Evolutionary conservation across 768 basidiomycete genomes (phyloP), one percentile per base, ranked within the genome.

Genomic region (Trametes coccinea): DNA sequence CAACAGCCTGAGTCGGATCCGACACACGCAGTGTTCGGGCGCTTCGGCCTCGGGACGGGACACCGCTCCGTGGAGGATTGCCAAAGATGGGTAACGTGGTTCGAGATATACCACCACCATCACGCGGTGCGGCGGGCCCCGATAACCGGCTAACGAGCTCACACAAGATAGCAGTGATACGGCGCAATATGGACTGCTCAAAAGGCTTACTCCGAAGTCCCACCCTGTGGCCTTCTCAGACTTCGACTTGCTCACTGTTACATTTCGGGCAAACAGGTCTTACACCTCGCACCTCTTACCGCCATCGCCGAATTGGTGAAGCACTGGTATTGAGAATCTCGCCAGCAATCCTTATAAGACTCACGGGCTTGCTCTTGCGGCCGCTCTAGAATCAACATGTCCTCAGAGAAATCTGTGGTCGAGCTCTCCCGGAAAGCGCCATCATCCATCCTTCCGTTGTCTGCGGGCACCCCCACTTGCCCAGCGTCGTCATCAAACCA

Each of bases 1-100:
- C 17, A 22, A 22, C 22, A 22, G 22, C 53, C 30, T 43, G 34
- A 37, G 6, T 37, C 34, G 34, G 34, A 37, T 5, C 34, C 34
- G 5, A 22, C 22, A 22, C 22, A 22, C 22, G 6, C 34, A 11
- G 34, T 16, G 9, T 14, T 43, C 41, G 41, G 41, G 41, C 41
- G 41, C 41, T n/a, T 43, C 14, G 34, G 34, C 14, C 22, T 22
- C 22, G 22, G 41, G 41, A 43, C 41, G 41, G 41, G 41, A 43
- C 8, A 43, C 41, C 55, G 56, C 56, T 40, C 16, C 37, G 46
- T 5, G 9, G 47, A 37, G 46, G 47, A 22, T 49, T 57, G 48
- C 56, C 56, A 48, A 48, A 57, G 47, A 48, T 48, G 47, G 56
- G 56, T 44, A 49, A 37, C 17, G 37, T 57, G 56, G 55, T 56